Evolutionary conservation across 768 basidiomycete species (phyloP), one percentile per base, ranked within the genome.

Genomic region (Boletus sp.): DNA sequence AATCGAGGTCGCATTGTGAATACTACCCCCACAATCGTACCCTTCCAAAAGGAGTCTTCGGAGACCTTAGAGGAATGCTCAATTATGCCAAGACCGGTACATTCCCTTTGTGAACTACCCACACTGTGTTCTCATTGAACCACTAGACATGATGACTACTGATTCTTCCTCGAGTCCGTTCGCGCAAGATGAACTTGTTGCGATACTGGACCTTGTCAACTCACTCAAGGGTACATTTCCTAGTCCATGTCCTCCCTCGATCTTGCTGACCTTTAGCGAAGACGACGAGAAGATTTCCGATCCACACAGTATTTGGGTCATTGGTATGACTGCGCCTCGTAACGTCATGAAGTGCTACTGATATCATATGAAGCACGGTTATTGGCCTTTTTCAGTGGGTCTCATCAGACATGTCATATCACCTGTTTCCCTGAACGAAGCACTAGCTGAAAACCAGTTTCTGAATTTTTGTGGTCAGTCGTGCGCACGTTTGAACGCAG

Each of bases 121-220:
- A 20, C 2, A 2, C 2, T 2, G 5, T 44, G 10, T 48, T 44
- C 30, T 41, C 5, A 56, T 51, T 4, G 0, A 36, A 41, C 7
- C 1, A 7, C 12, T 15, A 63, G 62, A 63, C 20, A 54, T 63
- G 36, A 50, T 63, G 36, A 63, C 63, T 9, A 41, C 64, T 11
- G 49, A 64, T 52, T 62, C 64, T 7, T 64, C 64, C 8, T 35
- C 64, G 35, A 56, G 62, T 29, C 62, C 58, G 0, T 65, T 63
- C 6, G 36, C 47, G 24, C 53, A 61, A 47, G 58, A 57, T 17
- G 54, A 63, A 5, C 51, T 65, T 1, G 33, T 40, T 37, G 48
- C 62, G 9, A 57, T 65, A 3, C 5, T 61, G 9, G 59, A 61
- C 17, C 51, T 65, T 2, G 29, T 63, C 36, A 57, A 62, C 17